Evolutionary conservation across 2,329 filamentous ascomycete species (phyloP), one percentile per base, ranked within the genome.

Genomic region (Cordyceps cateniannulata): DNA sequence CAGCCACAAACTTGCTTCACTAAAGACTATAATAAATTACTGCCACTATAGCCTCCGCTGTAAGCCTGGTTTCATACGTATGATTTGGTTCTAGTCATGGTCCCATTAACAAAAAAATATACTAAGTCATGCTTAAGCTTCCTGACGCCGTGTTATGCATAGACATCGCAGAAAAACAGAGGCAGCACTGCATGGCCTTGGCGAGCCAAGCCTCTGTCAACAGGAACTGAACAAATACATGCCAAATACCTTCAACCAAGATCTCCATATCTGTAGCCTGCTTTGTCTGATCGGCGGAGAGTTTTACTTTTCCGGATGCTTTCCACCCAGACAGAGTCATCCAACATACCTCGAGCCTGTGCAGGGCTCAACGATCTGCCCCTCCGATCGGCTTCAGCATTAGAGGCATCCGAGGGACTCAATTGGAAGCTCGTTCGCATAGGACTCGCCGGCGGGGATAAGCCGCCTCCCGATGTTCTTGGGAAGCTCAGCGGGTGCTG

Each of bases 241-340:
- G 16, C 38, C 10, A 14, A 18, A 16, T 5, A 42, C 18, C 2
- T 12, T 67, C 62, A 71, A 32, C 64, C 65, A 27, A 69, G 62
- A 57, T 70, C 69, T 16, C 68, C 69, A 35, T 72, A 71, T 51
- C 69, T 66, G 44, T 70, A 69, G 59, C 74, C 72, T 44, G 70
- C 70, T 27, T 59, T 53, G 25, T 76, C 72, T 16, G 77, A 76
- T 65, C 75, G 77, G 56, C 77, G 76, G 58, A 82, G 82, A 58
- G 92, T 96, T 67, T 95, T 91, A 76, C 91, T 96, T 64, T 91
- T 83, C 65, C 92, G 82, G 65, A 97, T 92, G 78, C 90, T 96
- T 75, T 96, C 91, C 56, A 93, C 90, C 93, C 93, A 98, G 18
- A 90, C 88, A 20, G 91, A 95, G 69, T 93, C 90, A 69, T 95